These are phyloP conservation scores for Russula vinacea DNA, from an alignment of 768 basidiomycete genomes.

Conservation along the genomic window DNA sequence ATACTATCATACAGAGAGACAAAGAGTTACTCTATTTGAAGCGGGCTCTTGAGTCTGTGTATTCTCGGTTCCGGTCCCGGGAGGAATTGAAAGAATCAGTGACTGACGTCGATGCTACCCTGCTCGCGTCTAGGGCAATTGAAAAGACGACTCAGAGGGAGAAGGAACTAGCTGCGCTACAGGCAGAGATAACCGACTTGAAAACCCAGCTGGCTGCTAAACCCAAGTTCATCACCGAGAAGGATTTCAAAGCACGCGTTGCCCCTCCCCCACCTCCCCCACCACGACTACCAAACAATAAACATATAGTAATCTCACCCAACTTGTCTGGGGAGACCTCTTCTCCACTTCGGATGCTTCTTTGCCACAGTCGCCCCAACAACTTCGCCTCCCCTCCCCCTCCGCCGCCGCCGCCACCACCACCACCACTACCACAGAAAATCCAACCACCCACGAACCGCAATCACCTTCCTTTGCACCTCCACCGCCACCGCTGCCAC, in stretches of 20 bases:
- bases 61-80: conserved; percentile 66
- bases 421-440: conserved; percentile 22
- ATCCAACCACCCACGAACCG: conserved; percentile 28
- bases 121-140: conserved; percentile 68
- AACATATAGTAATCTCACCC: neutral
- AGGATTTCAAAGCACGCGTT: conserved; percentile 66
- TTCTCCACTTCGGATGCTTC: neutral
- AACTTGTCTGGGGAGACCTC: conserved; percentile 12
- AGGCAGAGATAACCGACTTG: conserved; percentile 47
- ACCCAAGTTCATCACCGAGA: conserved; percentile 55
- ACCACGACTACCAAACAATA: conserved; percentile 35
- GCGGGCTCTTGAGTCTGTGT: conserved; percentile 83
- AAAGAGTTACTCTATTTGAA: conserved; percentile 77
- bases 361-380: conserved; percentile 8
- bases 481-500: conserved; percentile 21
- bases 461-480: conserved; percentile 32
- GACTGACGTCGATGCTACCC: conserved; percentile 59
- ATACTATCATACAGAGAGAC: conserved; percentile 48
- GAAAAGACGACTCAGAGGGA: conserved; percentile 69
- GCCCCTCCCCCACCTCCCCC: conserved; percentile 59
- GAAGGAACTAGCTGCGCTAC: conserved; percentile 54
- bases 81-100: conserved; percentile 51
- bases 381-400: conserved; percentile 12
- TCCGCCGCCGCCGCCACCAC: conserved; percentile 24
- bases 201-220: conserved; percentile 51